phyloP scores from a whole-genome alignment of 2,329 filamentous ascomycete genomes.

The Penicillium capsulatum region DNA sequence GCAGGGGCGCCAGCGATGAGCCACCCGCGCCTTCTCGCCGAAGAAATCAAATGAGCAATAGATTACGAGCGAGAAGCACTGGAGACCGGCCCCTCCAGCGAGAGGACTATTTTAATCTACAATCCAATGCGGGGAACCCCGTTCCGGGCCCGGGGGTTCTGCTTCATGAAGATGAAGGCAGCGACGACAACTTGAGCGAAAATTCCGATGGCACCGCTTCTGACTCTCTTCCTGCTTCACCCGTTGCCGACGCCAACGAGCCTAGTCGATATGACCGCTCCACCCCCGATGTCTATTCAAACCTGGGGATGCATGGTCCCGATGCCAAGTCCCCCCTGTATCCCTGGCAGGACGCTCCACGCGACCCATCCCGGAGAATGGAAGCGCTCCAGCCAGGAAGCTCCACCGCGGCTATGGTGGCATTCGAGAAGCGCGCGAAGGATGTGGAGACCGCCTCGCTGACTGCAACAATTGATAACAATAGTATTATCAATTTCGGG shows the following conservation, averaged over 20 bases:
- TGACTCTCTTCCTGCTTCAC: conserved; percentile 27
- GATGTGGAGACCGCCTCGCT: conserved; percentile 54
- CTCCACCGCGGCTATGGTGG: conserved; percentile 54
- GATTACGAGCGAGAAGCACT: conserved; percentile 47
- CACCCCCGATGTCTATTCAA: conserved; percentile 15
- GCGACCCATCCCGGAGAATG: conserved; percentile 26
- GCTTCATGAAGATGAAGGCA: conserved; percentile 43
- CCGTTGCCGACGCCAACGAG: conserved; percentile 27
- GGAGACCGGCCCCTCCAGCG: conserved; percentile 32
- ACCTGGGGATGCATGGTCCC: conserved; percentile 20
- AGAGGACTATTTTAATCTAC: conserved; percentile 33
- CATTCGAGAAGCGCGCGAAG: conserved; percentile 47
- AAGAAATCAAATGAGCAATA: conserved; percentile 20
- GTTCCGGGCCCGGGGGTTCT: conserved; percentile 52
- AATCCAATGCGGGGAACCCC: conserved; percentile 32
- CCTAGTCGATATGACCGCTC: conserved; percentile 19
- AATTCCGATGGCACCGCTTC: conserved; percentile 23
- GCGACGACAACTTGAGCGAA: conserved; percentile 35
- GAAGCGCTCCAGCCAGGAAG: conserved; percentile 47
- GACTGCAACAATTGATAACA: conserved; percentile 52
- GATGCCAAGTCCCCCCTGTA: conserved; percentile 34
- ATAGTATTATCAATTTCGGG: conserved; percentile 43
- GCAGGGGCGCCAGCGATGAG: conserved; percentile 38
- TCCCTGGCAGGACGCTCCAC: conserved; percentile 49
- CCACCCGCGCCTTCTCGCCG: conserved; percentile 19